Percentiles rank a stretch among this genome's conserved stretches.
phyloP scores from a whole-genome alignment of 164 flowering plant genomes.

The Platanus orientalis region DNA sequence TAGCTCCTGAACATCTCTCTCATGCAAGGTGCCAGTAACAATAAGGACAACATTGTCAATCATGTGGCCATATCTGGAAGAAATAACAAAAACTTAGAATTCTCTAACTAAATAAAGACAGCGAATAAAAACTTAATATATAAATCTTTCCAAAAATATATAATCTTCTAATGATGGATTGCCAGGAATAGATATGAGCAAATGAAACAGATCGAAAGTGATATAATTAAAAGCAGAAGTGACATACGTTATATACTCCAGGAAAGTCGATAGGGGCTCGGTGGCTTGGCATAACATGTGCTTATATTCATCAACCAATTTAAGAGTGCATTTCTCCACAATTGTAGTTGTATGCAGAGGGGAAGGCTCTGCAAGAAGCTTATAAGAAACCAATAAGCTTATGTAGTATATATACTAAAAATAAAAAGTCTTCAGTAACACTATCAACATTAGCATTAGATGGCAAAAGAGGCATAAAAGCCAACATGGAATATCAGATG shows the following conservation, averaged over 20 bases:
- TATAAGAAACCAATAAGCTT: constrained; percentile 2
- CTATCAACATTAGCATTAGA: too few species aligned
- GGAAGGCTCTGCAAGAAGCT: constrained; percentile 73
- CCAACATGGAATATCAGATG: too few species aligned
- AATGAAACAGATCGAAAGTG: background rate
- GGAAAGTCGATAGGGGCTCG: constrained; percentile 93
- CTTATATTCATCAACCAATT: constrained; percentile 95
- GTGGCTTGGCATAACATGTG: constrained; percentile 98
- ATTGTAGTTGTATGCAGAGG: constrained; percentile 96
- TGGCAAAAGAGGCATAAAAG: too few species aligned
- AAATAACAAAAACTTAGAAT: constrained; percentile 6
- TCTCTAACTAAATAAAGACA: background rate
- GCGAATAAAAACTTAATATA: too few species aligned
- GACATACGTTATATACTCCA: constrained; percentile 95
- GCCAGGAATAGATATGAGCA: background rate
- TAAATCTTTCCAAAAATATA: background rate
- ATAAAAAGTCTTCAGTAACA: too few species aligned
- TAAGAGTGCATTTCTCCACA: constrained; percentile 97
- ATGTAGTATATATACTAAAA: background rate
- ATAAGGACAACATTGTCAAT: constrained; percentile 98
- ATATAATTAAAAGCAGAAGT: too few species aligned
- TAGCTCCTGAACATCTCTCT: constrained; percentile 97
- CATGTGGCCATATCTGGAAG: constrained; percentile 95
- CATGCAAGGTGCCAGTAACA: constrained; percentile 98
- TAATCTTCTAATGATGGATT: background rate